Conservation (phyloP, 176 grass and related monocot genomes). For the Carex littledalei region DNA sequence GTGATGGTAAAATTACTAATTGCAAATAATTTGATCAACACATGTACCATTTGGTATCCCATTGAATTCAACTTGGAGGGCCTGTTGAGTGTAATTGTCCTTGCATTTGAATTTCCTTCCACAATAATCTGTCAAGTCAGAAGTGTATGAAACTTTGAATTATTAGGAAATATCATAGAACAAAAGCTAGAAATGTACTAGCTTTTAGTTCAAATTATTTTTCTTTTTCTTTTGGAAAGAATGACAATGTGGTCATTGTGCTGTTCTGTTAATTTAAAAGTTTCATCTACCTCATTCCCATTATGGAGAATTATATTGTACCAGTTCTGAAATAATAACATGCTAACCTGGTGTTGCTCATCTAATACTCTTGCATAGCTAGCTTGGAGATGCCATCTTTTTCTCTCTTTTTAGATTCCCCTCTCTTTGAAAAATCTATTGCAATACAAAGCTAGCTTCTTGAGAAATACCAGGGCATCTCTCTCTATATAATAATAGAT, state of each 20-base stretch:
- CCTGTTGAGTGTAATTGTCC: background rate
- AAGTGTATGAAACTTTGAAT: background rate
- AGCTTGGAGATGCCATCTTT: background rate
- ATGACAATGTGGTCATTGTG: background rate
- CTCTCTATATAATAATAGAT: too few species aligned
- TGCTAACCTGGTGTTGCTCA: background rate
- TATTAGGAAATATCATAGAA: background rate
- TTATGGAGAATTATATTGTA: too few species aligned
- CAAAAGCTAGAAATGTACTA: background rate
- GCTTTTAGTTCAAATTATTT: too few species aligned
- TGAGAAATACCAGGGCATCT: too few species aligned
- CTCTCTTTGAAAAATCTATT: background rate
- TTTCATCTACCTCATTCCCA: too few species aligned
- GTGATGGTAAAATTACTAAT: too few species aligned
- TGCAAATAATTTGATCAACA: too few species aligned
- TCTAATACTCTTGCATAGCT: background rate
- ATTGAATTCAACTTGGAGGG: background rate
- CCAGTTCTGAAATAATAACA: background rate
- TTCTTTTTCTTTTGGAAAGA: too few species aligned
- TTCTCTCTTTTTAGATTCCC: background rate
- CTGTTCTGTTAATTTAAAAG: too few species aligned
- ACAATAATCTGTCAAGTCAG: background rate
- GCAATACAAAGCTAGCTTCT: background rate
- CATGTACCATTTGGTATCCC: background rate
- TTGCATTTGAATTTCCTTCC: background rate